These are phyloP conservation scores for Apostasia ramifera DNA, from an alignment of 106 monocot genomes.

Conservation along the genomic window DNA sequence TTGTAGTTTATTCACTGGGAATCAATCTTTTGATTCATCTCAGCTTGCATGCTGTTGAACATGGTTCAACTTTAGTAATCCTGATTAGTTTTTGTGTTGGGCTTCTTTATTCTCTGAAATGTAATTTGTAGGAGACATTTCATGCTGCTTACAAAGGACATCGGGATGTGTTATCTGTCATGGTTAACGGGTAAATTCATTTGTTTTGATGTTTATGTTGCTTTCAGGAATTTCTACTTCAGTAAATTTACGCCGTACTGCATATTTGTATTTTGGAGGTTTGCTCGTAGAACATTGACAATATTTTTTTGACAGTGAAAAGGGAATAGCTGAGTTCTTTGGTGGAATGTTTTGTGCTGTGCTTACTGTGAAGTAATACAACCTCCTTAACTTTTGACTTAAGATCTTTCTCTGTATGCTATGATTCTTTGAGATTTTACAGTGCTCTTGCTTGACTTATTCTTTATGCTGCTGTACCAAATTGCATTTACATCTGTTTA, in stretches of 20 bases:
- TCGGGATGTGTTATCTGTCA: constrained; percentile 39
- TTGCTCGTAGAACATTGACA: neutral
- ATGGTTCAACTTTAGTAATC: no score
- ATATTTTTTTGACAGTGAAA: constrained; percentile 34
- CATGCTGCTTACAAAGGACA: constrained; percentile 18
- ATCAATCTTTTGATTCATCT: no score
- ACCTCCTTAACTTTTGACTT: neutral
- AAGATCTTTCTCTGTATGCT: neutral
- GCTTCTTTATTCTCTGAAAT: neutral
- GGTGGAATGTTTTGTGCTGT: constrained; percentile 43
- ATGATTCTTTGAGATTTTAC: neutral
- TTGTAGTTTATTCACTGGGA: no score
- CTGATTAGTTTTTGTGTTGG: no score
- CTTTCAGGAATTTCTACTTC: neutral
- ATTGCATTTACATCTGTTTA: neutral
- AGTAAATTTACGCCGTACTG: neutral
- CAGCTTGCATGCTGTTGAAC: no score
- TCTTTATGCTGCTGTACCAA: neutral
- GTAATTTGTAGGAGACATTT: constrained; percentile 36
- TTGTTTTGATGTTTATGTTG: neutral
- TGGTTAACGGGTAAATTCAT: constrained; percentile 52
- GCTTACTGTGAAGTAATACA: constrained; percentile 36
- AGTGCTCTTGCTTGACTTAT: neutral
- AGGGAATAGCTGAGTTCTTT: constrained; percentile 26
- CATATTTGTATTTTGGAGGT: neutral